These are phyloP conservation scores for Vishniacozyma victoriae DNA, from an alignment of 768 basidiomycete genomes.

Conservation along the genomic window DNA sequence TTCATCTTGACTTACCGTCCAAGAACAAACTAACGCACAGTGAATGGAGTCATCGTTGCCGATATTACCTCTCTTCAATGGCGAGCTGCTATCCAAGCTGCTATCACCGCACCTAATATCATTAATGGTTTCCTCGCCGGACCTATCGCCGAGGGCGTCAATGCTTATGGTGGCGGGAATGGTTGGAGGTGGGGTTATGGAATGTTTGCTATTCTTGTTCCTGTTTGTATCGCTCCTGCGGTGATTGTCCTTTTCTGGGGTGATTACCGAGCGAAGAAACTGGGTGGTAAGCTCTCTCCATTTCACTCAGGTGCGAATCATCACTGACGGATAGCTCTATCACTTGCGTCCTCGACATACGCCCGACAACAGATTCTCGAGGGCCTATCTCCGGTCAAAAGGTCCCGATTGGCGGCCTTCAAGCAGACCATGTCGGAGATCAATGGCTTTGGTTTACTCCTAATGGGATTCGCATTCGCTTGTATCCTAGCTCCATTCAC, in stretches of 20 bases:
- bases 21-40: no score
- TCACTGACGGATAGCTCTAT: slow-evolving; percentile 10
- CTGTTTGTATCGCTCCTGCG: slow-evolving; percentile 32
- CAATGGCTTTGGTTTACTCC: slow-evolving; percentile 33
- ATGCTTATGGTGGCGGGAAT: slow-evolving; percentile 21
- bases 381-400: not conserved
- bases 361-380: slow-evolving; percentile 7
- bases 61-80: slow-evolving; percentile 46
- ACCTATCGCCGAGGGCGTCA: slow-evolving; percentile 30
- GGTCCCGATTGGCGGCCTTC: not conserved
- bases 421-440: slow-evolving; percentile 4
- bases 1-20: no score
- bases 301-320: not conserved
- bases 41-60: slow-evolving; percentile 38
- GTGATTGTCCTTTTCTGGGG: slow-evolving; percentile 40
- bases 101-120: slow-evolving; percentile 38
- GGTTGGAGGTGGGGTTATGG: slow-evolving; percentile 47
- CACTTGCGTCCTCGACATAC: slow-evolving; percentile 24
- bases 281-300: slow-evolving; percentile 23
- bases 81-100: slow-evolving; percentile 38
- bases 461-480: slow-evolving; percentile 29
- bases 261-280: slow-evolving; percentile 27
- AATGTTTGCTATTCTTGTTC: slow-evolving; percentile 43
- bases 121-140: slow-evolving; percentile 38
- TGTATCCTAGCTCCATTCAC: slow-evolving; percentile 38